Evolutionary conservation across 2,329 filamentous ascomycete species (phyloP), one percentile per base, ranked within the genome.

Genomic region (Trichoderma sp.): DNA sequence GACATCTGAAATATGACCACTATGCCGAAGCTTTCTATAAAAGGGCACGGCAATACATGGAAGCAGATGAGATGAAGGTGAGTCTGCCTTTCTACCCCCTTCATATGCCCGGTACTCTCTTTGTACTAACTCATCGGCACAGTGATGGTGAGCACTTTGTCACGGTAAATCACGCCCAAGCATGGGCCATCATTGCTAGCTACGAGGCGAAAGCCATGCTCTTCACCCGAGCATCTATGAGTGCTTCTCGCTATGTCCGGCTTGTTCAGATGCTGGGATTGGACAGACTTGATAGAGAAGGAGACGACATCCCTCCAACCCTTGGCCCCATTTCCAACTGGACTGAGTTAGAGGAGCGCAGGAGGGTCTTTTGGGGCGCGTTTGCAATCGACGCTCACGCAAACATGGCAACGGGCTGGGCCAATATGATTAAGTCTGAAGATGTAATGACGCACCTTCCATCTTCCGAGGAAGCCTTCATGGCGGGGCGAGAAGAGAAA

Each of bases 331-430:
- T 95, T 0, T 90, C 89, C 79, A 94, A 95, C 80, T 97, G 94
- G 94, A 91, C 90, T 1, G 96, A 98, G 77, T 78, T 87, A 24
- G 88, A 89, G 76, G 95, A 98, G 83, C 89, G 95, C 69, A 89
- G 96, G 75, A 89, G 96, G 78, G 92, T 93, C 0, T 97, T 98
- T 79, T 98, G 96, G 96, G 90, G 92, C 78, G 89, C 92, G 0
- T 98, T 96, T 80, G 93, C 92, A 78, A 89, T 94, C 59, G 95
- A 98, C 82, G 90, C 94, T 31, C 97, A 97, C 84, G 93, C 94
- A 3, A 95, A 93, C 80, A 94, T 97, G 69, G 95, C 94, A 14
- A 97, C 95, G 4, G 95, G 95, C 3, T 98, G 95, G 95, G 94
- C 95, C 0, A 93, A 94, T 86, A 86, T 92, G 31, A 91, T 98